Evolutionary conservation across 495 filamentous ascomycete genomes (phyloP), one percentile per base, ranked within the genome.

Genomic region (Lophium mytilinum): DNA sequence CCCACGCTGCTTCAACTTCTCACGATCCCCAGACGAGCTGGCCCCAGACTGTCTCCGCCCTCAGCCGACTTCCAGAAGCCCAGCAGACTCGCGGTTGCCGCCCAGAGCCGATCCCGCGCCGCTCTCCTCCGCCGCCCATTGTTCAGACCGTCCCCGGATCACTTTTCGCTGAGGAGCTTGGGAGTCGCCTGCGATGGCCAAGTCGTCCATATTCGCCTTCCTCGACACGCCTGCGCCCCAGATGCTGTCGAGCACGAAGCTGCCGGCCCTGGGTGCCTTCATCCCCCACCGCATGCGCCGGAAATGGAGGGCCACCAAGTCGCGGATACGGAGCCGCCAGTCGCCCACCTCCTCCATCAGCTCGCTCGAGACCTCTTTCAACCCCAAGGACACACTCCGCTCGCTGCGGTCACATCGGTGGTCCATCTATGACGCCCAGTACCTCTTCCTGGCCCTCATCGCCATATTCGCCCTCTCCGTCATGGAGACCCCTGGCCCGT

Each of bases 381-480:
- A 84, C 45, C 83, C 88, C 21, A 68, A 72, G 57, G 86, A 89
- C 66, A 88, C 88, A 6, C 71, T 95, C 47, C 77, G 79, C 24
- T 78, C 83, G 15, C 75, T 97, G 48, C 83, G 84, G 53, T 74
- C 77, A 46, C 85, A 92, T 67, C 81, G 78, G 52, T 97, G 91
- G 92, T 87, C 84, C 3, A 71, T 83, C 56, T 89, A 90, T 71
- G 92, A 97, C 73, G 81, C 83, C 50, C 92, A 96, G 68, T 90
- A 97, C 66, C 65, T 92, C 18, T 69, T 92, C 21, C 68, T 93
- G 34, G 76, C 86, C 45, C 80, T 85, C 34, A 68, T 90, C 45
- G 82, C 80, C 62, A 81, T 93, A 57, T 95, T 95, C 72, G 88
- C 86, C 34, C 76, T 96, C 37, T 88, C 76, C 60, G 80, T 96